Evolutionary conservation across 331 rosid species (phyloP).

Genomic region (Prunus yedoensis): DNA sequence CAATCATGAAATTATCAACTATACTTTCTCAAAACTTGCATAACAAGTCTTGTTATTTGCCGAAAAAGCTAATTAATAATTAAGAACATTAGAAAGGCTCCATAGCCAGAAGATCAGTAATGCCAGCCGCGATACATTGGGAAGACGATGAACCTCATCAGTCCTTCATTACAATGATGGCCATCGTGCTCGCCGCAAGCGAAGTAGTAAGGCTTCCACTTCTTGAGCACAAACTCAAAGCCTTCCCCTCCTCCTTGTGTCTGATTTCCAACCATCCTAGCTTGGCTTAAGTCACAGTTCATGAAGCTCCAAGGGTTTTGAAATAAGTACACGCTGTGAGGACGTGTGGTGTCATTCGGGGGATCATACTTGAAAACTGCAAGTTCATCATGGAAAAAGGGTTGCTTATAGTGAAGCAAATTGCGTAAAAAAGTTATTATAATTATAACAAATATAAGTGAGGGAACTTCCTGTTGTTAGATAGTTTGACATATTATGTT

Average conservation of each 20-base stretch:
- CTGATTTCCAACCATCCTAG: slow-evolving; percentile 37
- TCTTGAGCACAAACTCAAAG: slow-evolving; percentile 47
- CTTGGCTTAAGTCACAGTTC: slow-evolving; percentile 51
- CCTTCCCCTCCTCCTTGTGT: slow-evolving; percentile 60
- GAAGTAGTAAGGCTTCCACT: slow-evolving; percentile 59
- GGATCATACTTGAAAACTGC: slow-evolving; percentile 74
- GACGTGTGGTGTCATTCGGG: slow-evolving; percentile 40
- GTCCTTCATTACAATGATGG: slow-evolving; percentile 57
- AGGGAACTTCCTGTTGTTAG: too few relatives aligned
- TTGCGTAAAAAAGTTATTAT: too few relatives aligned
- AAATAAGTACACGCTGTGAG: slow-evolving; percentile 63
- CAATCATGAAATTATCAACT: background rate
- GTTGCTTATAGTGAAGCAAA: background rate
- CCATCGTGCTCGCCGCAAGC: slow-evolving; percentile 64
- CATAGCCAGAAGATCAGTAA: background rate
- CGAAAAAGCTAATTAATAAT: background rate
- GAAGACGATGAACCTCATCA: slow-evolving; percentile 65
- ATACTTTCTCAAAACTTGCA: background rate
- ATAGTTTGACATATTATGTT: too few relatives aligned
- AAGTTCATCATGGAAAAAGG: background rate
- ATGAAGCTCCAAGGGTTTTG: slow-evolving; percentile 37
- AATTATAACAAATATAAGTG: too few relatives aligned
- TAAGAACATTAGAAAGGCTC: too few relatives aligned
- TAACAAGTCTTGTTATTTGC: background rate
- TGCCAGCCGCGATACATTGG: slow-evolving; percentile 49